These are phyloP conservation scores for Trichosporon inkin DNA, from an alignment of 1,284 basidiomycete genomes.

Conservation along the genomic window DNA sequence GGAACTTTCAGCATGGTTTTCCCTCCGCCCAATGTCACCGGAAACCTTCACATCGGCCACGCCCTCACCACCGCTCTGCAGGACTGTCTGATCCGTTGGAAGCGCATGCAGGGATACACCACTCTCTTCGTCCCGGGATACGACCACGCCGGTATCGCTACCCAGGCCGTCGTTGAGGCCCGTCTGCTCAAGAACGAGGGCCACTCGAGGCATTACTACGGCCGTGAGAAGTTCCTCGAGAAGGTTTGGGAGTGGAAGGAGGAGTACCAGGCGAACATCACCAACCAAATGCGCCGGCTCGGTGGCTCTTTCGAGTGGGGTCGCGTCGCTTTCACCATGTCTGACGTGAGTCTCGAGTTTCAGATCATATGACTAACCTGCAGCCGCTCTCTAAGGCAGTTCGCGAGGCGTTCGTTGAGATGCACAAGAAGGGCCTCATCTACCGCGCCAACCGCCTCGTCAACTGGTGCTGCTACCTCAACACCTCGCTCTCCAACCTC, in stretches of 20 bases:
- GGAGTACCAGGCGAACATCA: constrained; percentile 91
- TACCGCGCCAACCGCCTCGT: constrained; percentile 97
- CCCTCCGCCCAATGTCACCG: constrained; percentile 98
- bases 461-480: constrained; percentile 96
- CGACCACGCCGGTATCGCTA: constrained; percentile 98
- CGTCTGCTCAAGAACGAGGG: constrained; percentile 79
- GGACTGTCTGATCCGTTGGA: constrained; percentile 85
- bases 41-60: constrained; percentile 93
- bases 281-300: constrained; percentile 79
- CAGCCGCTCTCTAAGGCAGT: constrained; percentile 81
- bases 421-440: constrained; percentile 89
- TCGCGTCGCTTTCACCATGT: constrained; percentile 93
- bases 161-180: constrained; percentile 96
- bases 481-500: constrained; percentile 94
- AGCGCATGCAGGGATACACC: constrained; percentile 92
- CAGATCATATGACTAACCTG: background rate
- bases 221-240: constrained; percentile 85
- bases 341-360: constrained; percentile 59
- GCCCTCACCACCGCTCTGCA: constrained; percentile 90
- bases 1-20: constrained; percentile 82
- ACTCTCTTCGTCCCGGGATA: constrained; percentile 90
- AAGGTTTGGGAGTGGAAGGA: constrained; percentile 97
- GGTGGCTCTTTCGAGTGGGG: constrained; percentile 95
- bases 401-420: constrained; percentile 80
- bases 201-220: constrained; percentile 85